Evolutionary conservation across 2,329 filamentous ascomycete species (phyloP), one percentile per base, ranked within the genome.

Genomic region (Colletotrichum lentis): DNA sequence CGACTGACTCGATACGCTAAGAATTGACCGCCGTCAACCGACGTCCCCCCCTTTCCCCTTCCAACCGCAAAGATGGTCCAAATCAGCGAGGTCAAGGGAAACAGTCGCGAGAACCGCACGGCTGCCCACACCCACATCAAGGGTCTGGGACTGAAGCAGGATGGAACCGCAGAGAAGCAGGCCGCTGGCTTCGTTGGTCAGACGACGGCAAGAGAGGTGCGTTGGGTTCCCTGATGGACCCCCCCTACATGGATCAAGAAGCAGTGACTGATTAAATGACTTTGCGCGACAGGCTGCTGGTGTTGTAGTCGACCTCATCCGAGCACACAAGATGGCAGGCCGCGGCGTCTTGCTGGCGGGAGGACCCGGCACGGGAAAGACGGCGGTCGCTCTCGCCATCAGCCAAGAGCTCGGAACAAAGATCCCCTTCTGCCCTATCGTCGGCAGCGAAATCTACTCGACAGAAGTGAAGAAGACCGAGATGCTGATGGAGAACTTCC

Each of bases 381-480:
- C 96, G 35, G 96, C 96, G 35, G 88, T 99, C 71, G 96, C 96
- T 56, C 87, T 98, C 69, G 96, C 96, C 56, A 93, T 99, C 73
- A 97, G 93, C 79, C 96, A 98, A 81, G 96, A 99, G 80, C 86
- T 99, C 72, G 96, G 96, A 73, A 97, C 94, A 57, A 98, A 97
- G 84, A 97, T 99, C 65, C 96, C 96, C 7, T 99, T 99, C 79
- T 97, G 96, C 80, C 94, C 95, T 46, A 98, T 99, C 77, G 96
- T 97, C 61, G 96, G 94, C 74, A 97, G 94, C 84, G 96, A 99
- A 81, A 91, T 99, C 75, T 99, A 97, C 83, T 97, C 93, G 73
- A 91, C 95, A 53, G 96, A 99, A 81, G 94, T 99, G 71, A 99
- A 99, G 88, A 99, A 99, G 88, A 99, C 96, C 57, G 96, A 99